These are phyloP conservation scores for Termitomyces sp. DNA, from an alignment of 768 basidiomycete species.

Conservation along the genomic window DNA sequence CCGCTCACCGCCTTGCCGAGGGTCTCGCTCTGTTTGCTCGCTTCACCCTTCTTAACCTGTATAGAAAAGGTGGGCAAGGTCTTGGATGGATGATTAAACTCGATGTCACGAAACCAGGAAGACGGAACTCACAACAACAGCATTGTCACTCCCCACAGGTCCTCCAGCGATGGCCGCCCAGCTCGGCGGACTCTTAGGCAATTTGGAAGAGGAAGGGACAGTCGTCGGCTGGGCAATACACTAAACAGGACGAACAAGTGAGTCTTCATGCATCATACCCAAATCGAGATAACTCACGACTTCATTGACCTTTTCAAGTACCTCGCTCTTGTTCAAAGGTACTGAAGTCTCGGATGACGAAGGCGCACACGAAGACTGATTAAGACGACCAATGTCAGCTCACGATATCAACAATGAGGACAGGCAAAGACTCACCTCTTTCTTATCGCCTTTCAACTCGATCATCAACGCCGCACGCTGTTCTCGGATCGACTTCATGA, in stretches of 20 bases:
- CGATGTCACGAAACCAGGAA: not conserved
- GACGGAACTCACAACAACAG: not conserved
- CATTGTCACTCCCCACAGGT: not conserved
- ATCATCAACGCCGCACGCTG: not conserved
- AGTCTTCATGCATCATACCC: not conserved
- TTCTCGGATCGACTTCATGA: not conserved
- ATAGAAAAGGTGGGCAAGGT: not conserved
- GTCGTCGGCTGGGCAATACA: not conserved
- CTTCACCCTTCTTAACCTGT: not conserved
- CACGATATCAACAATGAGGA: not conserved
- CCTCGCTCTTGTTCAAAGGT: not conserved
- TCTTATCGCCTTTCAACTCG: not conserved
- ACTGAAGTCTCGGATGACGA: not conserved
- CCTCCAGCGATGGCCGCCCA: not conserved
- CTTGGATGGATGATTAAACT: not conserved
- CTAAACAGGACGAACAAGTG: not conserved
- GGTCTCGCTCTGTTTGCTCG: too few species aligned
- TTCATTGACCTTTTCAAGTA: not conserved
- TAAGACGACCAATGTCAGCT: not conserved
- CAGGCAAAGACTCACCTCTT: not conserved
- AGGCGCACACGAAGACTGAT: not conserved
- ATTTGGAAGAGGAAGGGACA: not conserved
- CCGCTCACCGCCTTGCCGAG: not conserved
- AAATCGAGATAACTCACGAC: not conserved
- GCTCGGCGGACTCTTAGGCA: not conserved